Conservation (phyloP, 768 basidiomycete genomes). For the Suillus occidentalis region DNA sequence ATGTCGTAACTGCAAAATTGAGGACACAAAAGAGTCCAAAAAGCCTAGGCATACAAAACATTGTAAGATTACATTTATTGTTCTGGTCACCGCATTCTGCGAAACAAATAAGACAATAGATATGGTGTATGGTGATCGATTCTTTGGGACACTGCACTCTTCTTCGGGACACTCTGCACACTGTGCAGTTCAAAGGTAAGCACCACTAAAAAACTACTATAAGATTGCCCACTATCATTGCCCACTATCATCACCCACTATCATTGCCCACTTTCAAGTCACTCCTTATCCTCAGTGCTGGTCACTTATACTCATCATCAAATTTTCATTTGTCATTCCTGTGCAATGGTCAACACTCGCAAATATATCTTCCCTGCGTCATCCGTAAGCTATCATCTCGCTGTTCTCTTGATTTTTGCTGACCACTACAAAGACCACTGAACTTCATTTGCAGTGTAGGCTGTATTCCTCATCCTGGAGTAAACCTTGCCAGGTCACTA, state of each 20-base stretch:
- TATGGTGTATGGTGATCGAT: not conserved
- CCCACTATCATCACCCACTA: not conserved
- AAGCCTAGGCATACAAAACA: not conserved
- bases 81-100: not conserved
- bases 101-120: not conserved
- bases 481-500: constrained; percentile 2
- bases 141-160: not conserved
- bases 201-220: not conserved
- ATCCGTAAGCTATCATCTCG: not conserved
- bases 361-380: not conserved
- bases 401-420: not conserved
- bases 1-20: too few relatives aligned
- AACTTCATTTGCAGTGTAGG: constrained; percentile 6
- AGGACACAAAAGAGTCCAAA: not conserved
- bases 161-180: too few relatives aligned
- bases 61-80: not conserved
- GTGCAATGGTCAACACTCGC: not conserved
- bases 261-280: not conserved
- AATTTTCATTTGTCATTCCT: not conserved
- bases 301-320: not conserved
- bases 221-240: not conserved
- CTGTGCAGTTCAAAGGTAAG: not conserved
- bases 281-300: not conserved
- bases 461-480: constrained; percentile 9
- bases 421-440: not conserved